Evolutionary conservation across 2,329 filamentous ascomycete species (phyloP).

Genomic region (Ophiostoma populinum): DNA sequence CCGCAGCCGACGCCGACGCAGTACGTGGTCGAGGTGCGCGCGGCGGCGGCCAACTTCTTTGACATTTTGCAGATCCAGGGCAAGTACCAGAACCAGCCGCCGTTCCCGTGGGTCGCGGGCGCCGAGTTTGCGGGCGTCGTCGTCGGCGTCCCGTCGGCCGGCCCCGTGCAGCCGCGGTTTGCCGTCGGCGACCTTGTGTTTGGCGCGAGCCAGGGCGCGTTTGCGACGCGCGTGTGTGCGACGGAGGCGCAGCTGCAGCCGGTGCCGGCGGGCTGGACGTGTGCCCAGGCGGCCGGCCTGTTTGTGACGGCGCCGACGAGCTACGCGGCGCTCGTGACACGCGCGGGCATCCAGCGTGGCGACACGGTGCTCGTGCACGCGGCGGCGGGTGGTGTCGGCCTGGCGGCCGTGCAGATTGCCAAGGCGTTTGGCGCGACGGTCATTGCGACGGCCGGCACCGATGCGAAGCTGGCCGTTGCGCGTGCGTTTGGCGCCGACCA

Average conservation of each 20-base stretch:
- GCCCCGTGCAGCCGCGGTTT: slow-evolving; percentile 42
- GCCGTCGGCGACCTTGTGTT: slow-evolving; percentile 71
- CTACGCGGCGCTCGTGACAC: slow-evolving; percentile 65
- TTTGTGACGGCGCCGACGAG: slow-evolving; percentile 87
- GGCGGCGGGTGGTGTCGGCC: slow-evolving; percentile 77
- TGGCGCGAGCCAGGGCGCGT: slow-evolving; percentile 71
- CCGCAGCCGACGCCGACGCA: slow-evolving; percentile 53
- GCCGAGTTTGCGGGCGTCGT: slow-evolving; percentile 74
- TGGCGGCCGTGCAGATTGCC: slow-evolving; percentile 84
- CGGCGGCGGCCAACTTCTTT: slow-evolving; percentile 89
- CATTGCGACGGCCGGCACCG: slow-evolving; percentile 75
- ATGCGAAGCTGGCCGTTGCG: slow-evolving; percentile 66
- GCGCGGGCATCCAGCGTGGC: slow-evolving; percentile 60
- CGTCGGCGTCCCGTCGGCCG: slow-evolving; percentile 30
- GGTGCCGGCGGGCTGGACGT: slow-evolving; percentile 67
- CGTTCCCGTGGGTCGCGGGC: slow-evolving; percentile 75
- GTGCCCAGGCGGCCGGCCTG: slow-evolving; percentile 68
- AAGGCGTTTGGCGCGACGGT: slow-evolving; percentile 85
- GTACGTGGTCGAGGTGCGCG: slow-evolving; percentile 77
- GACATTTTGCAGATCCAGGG: slow-evolving; percentile 89
- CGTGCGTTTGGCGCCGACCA: slow-evolving; percentile 71
- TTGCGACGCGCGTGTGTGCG: slow-evolving; percentile 58
- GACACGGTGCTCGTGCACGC: slow-evolving; percentile 86
- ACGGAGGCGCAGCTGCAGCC: slow-evolving; percentile 50
- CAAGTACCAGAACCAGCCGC: slow-evolving; percentile 86